phyloP scores from a whole-genome alignment of 176 grass and related monocot species.

The Triticum urartu region DNA sequence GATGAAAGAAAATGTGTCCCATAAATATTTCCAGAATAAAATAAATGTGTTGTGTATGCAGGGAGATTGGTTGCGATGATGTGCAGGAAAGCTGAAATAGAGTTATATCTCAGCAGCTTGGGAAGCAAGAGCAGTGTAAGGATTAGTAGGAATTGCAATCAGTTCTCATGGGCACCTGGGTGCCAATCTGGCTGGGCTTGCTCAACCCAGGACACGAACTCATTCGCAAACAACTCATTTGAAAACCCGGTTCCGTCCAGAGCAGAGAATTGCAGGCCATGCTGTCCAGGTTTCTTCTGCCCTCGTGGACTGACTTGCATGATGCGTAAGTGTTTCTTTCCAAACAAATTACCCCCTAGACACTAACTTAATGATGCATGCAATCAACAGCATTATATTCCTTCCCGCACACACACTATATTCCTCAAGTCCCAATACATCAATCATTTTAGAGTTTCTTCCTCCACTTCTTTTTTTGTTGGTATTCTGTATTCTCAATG shows the following conservation, averaged over 20 bases:
- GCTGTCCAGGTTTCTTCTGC: conserved; percentile 69
- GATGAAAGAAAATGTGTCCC: background rate
- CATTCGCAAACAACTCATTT: background rate
- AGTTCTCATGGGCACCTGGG: conserved; percentile 47
- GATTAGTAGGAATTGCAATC: conserved; percentile 62
- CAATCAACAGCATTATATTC: background rate
- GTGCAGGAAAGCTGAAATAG: conserved; percentile 27
- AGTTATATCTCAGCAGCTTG: conserved; percentile 35
- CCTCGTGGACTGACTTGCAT: conserved; percentile 68
- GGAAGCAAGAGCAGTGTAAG: conserved; percentile 20
- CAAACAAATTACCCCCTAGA: background rate
- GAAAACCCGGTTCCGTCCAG: conserved; percentile 26
- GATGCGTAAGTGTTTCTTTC: conserved; percentile 54
- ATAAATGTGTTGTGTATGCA: conserved; percentile 16
- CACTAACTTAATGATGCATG: conserved; percentile 11
- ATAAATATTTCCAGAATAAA: background rate
- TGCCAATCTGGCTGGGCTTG: conserved; percentile 82
- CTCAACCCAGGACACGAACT: background rate
- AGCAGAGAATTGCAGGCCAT: conserved; percentile 33
- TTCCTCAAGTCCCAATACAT: background rate
- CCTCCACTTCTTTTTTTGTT: background rate
- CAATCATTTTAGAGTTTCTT: background rate
- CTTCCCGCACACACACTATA: background rate
- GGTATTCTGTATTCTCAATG: background rate
- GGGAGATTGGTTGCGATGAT: conserved; percentile 30